These are phyloP conservation scores for Chalciporus piperatus DNA, from an alignment of 768 basidiomycete species.

Conservation along the genomic window DNA sequence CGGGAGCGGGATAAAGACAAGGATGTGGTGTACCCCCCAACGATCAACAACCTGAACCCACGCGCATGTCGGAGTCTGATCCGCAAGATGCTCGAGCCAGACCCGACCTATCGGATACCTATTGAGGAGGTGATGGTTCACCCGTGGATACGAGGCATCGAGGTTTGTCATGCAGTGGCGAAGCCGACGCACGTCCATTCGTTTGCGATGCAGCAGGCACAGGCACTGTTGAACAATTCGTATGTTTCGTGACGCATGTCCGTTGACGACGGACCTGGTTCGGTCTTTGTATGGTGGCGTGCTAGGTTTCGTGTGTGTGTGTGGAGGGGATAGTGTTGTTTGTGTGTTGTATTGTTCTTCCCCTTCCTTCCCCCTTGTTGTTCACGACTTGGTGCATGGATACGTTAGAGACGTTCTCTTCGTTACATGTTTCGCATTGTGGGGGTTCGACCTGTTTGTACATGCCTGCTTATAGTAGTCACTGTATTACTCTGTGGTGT, in stretches of 20 bases:
- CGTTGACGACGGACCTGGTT: neutral
- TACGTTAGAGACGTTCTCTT: constrained; percentile 24
- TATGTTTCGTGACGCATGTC: neutral
- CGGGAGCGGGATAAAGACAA: constrained; percentile 25
- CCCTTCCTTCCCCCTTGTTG: neutral
- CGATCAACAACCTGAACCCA: constrained; percentile 87
- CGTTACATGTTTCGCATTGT: constrained; percentile 6
- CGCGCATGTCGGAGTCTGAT: constrained; percentile 80
- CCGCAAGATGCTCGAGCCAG: constrained; percentile 93
- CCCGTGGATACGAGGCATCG: constrained; percentile 76
- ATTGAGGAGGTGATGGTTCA: constrained; percentile 83
- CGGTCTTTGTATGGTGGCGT: neutral
- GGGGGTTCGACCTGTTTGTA: constrained; percentile 4
- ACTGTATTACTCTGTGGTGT: constrained; percentile 12
- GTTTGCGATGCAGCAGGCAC: constrained; percentile 57
- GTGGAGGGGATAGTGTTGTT: no score
- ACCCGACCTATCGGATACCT: constrained; percentile 69
- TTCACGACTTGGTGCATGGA: constrained; percentile 3
- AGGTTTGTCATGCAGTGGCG: constrained; percentile 71
- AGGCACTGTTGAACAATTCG: constrained; percentile 38
- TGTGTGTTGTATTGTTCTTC: neutral
- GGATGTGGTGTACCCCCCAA: constrained; percentile 45
- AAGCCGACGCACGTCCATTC: constrained; percentile 73
- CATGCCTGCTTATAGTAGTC: constrained; percentile 19
- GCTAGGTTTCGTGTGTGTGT: no score